Evolutionary conservation across 2,329 filamentous ascomycete genomes (phyloP).

Genomic region (Clarireedia monteithiana): DNA sequence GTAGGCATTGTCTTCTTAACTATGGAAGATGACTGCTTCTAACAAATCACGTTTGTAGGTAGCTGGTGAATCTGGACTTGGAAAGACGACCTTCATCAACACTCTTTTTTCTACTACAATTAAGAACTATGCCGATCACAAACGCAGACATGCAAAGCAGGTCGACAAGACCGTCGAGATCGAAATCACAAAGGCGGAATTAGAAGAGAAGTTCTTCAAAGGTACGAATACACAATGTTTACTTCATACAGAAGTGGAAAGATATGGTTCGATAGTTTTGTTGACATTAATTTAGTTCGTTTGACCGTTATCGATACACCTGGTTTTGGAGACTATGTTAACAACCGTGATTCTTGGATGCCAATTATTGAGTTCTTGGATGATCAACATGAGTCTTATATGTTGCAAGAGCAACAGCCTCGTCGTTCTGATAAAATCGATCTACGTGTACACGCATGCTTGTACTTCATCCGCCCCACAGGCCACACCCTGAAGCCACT

Average conservation of each 20-base stretch:
- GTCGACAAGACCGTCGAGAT: slow-evolving; percentile 99
- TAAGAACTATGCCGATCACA: slow-evolving; percentile 99
- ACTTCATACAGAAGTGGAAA: background rate
- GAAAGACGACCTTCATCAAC: slow-evolving; percentile 99
- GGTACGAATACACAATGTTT: slow-evolving; percentile 44
- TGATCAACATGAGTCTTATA: slow-evolving; percentile 99
- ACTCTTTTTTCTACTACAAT: slow-evolving; percentile 99
- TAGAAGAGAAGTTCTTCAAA: slow-evolving; percentile 99
- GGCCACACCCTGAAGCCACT: slow-evolving; percentile 97
- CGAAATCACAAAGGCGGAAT: slow-evolving; percentile 98
- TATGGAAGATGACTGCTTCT: background rate
- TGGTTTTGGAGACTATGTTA: slow-evolving; percentile 98
- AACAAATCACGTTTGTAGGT: slow-evolving; percentile 48
- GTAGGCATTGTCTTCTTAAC: slow-evolving; percentile 39
- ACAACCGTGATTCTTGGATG: slow-evolving; percentile 99
- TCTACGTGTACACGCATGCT: slow-evolving; percentile 92
- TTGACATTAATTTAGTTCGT: slow-evolving; percentile 57
- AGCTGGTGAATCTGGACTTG: slow-evolving; percentile 94
- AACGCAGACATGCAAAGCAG: slow-evolving; percentile 98
- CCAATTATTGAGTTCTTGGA: slow-evolving; percentile 99
- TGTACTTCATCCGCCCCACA: slow-evolving; percentile 98
- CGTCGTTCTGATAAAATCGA: slow-evolving; percentile 98
- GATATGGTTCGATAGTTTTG: background rate
- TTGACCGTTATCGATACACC: slow-evolving; percentile 98
- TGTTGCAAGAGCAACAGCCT: slow-evolving; percentile 99